Base-by-base conservation (phyloP, 2,329 filamentous ascomycete genomes). In the Clathrospora elynae region DNA sequence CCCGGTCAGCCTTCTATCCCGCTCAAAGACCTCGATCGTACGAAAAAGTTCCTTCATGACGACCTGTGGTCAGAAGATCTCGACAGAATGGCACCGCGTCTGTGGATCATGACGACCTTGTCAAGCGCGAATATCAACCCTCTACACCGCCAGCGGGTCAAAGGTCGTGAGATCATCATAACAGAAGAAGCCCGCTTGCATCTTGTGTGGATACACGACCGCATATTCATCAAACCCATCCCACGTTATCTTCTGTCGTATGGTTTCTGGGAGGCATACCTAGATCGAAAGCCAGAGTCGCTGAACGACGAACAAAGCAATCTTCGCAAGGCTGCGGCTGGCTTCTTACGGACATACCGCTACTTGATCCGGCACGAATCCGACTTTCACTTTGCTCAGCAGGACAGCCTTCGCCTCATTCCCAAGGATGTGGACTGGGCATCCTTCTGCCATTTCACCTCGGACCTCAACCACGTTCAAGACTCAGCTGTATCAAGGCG, bases 301-400 rank as follows among this genome's bases (percentile, higher is more conserved):
- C 19, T 24, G 9, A 14, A 11, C 9, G 24, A 44, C 19, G 24
- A 25, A 22, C 38, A 24, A 12, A 38, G 24, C 29, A 33, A 43
- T 9, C 43, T 56, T 29, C 35, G 41, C 36, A 53, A 47, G 36
- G 51, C 53, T 39, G 53, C 55, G 12, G 30, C 31, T 16, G 73
- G 74, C 2, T 68, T 75, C 37, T 49, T 77, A 0, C 59, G 70
- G 2, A 71, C 72, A 2, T 77, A 76, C 46, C 49, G 57, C 9
- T 71, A 70, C 59, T 61, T 77, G 5, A 64, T 77, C 29, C 38
- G 53, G 19, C 60, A 71, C 45, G 58, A 67, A 32, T 67, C 67
- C 32, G 74, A 77, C 51, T 65, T 75, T 43, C 13, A 41, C 26
- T 62, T 70, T 28, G 63, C 64, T 16, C 45, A 64, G 42, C 37